Conservation (phyloP, 2,329 filamentous ascomycete species). For the Colletotrichum gigasporum region DNA sequence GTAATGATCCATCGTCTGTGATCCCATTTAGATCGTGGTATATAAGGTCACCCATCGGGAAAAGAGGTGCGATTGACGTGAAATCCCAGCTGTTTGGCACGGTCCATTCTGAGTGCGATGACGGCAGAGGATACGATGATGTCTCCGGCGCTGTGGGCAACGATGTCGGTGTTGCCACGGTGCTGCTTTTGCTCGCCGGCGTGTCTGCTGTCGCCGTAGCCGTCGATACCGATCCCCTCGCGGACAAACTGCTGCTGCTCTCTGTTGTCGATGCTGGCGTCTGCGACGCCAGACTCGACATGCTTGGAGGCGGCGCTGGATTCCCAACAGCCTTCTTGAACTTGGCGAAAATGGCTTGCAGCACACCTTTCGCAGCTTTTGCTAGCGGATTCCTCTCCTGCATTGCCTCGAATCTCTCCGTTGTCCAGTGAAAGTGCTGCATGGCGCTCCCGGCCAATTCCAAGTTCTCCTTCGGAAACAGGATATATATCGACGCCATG, state of each 20-base stretch:
- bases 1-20: constrained; percentile 38
- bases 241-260: constrained; percentile 28
- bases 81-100: constrained; percentile 59
- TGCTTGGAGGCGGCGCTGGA: constrained; percentile 30
- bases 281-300: constrained; percentile 21
- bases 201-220: constrained; percentile 25
- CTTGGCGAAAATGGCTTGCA: constrained; percentile 63
- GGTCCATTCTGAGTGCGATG: constrained; percentile 42
- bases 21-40: constrained; percentile 65
- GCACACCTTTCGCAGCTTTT: constrained; percentile 61
- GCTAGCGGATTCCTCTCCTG: constrained; percentile 62
- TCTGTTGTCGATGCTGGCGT: constrained; percentile 31
- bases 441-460: constrained; percentile 57
- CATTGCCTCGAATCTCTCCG: constrained; percentile 67
- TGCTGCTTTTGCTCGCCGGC: constrained; percentile 31
- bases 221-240: constrained; percentile 27
- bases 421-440: constrained; percentile 68
- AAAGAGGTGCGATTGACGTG: constrained; percentile 62
- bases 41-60: constrained; percentile 65
- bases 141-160: constrained; percentile 38
- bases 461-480: constrained; percentile 65
- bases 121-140: constrained; percentile 25
- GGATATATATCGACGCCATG: constrained; percentile 67
- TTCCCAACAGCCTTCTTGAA: constrained; percentile 59
- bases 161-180: constrained; percentile 27